These are phyloP conservation scores for Fraxinus excelsior DNA, from an alignment of 257 asterid genomes.

Conservation along the genomic window DNA sequence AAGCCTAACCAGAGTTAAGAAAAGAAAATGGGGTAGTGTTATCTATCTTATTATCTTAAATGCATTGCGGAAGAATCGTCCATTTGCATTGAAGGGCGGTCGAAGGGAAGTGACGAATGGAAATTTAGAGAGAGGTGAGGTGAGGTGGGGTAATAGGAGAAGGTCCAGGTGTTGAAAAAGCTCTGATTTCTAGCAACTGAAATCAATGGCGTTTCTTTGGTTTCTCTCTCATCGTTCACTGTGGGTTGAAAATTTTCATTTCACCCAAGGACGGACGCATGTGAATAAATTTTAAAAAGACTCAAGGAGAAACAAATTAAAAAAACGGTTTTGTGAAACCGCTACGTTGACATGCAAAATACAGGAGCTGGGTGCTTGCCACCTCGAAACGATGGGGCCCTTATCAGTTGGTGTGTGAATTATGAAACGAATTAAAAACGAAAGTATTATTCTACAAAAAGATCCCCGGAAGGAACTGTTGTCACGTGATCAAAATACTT, in stretches of 20 bases:
- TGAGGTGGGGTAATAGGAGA: conserved; percentile 34
- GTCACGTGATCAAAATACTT: no score
- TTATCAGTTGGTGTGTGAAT: no score
- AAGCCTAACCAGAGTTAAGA: conserved; percentile 16
- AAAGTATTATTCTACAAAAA: no score
- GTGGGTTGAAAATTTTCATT: not conserved
- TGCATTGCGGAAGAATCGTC: not conserved
- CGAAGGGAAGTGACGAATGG: conserved; percentile 20
- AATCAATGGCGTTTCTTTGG: conserved; percentile 43
- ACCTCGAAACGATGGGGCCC: conserved; percentile 12
- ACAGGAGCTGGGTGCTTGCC: conserved; percentile 38
- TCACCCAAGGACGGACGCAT: no score
- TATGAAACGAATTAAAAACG: no score
- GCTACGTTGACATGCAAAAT: conserved; percentile 36
- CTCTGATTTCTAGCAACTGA: conserved; percentile 42
- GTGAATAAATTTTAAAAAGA: no score
- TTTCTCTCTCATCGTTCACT: not conserved
- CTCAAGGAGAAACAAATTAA: not conserved
- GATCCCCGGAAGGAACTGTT: no score
- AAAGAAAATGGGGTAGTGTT: not conserved
- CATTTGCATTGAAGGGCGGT: conserved; percentile 29
- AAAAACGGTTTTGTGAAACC: conserved; percentile 21
- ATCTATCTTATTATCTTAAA: not conserved
- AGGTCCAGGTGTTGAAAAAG: conserved; percentile 62
- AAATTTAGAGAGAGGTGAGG: conserved; percentile 39